These are phyloP conservation scores for Boletus bicolor DNA, from an alignment of 768 basidiomycete genomes.

Conservation along the genomic window DNA sequence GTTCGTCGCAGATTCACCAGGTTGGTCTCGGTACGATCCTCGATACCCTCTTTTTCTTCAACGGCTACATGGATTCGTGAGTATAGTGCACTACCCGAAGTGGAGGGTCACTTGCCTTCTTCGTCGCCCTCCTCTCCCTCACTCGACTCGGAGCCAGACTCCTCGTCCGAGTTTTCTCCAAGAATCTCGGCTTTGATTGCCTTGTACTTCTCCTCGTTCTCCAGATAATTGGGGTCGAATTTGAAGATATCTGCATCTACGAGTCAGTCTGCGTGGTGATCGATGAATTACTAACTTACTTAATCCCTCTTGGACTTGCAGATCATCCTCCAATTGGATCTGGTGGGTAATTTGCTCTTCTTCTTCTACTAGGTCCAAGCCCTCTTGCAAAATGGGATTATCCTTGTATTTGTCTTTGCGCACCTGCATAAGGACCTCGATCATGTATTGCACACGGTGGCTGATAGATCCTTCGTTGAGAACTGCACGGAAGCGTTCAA, in stretches of 20 bases:
- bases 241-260: conserved; percentile 83
- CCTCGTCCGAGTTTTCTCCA: conserved; percentile 79
- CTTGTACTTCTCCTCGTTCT: conserved; percentile 93
- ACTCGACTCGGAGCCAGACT: conserved; percentile 61
- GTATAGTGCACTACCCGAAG: conserved; percentile 26
- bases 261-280: conserved; percentile 6
- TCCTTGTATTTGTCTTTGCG: conserved; percentile 99
- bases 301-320: conserved; percentile 90
- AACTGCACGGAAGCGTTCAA: conserved; percentile 94
- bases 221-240: conserved; percentile 78
- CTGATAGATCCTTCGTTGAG: conserved; percentile 94
- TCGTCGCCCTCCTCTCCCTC: conserved; percentile 66
- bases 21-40: conserved; percentile 94
- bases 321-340: conserved; percentile 86
- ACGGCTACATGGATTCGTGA: conserved; percentile 42
- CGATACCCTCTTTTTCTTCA: conserved; percentile 83
- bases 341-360: conserved; percentile 98
- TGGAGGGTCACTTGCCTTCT: conserved; percentile 26
- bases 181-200: conserved; percentile 91
- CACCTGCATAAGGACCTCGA: conserved; percentile 98
- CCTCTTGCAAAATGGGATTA: conserved; percentile 91
- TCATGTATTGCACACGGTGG: conserved; percentile 98
- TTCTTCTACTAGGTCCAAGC: conserved; percentile 94
- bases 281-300: conserved; percentile 54
- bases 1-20: conserved; percentile 89